Evolutionary conservation across 176 grass and related monocot species (phyloP).

Genomic region (Elaeis guineensis): DNA sequence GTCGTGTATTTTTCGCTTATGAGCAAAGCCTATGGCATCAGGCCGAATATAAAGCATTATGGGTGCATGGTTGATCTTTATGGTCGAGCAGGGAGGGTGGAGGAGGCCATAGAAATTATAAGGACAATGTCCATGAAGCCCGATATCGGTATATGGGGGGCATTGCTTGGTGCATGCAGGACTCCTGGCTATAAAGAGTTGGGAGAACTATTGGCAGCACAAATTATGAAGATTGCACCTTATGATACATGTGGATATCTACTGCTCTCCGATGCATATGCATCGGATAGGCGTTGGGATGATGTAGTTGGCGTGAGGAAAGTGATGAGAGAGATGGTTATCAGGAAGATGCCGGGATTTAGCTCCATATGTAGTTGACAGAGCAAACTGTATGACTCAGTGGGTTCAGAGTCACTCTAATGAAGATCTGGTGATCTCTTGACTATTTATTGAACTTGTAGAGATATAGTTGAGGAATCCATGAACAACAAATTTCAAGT

Average conservation of each 20-base stretch:
- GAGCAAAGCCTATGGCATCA: constrained; percentile 3
- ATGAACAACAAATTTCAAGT: too few species aligned
- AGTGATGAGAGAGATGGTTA: constrained; percentile 9
- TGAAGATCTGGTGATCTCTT: too few species aligned
- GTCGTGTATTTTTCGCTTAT: constrained; percentile 4
- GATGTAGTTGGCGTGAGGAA: constrained; percentile 1
- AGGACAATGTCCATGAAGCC: constrained; percentile 30
- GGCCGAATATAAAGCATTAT: constrained; percentile 17
- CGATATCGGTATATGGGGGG: constrained; percentile 19
- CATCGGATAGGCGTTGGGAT: constrained; percentile 4
- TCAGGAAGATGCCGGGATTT: constrained; percentile 15
- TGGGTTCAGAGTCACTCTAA: too few species aligned
- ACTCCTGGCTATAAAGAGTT: not conserved
- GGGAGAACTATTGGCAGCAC: constrained; percentile 6
- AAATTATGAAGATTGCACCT: constrained; percentile 14
- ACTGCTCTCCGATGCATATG: constrained; percentile 6
- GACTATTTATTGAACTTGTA: too few species aligned
- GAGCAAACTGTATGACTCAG: too few species aligned
- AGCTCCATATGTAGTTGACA: constrained; percentile 1
- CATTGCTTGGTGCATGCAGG: constrained; percentile 8
- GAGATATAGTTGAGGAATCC: too few species aligned
- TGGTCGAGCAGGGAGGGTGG: not conserved
- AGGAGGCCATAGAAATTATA: constrained; percentile 3
- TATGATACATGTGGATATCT: constrained; percentile 15
- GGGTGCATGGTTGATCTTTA: constrained; percentile 9